These are phyloP conservation scores for Akanthomyces lecanii DNA, from an alignment of 2,329 filamentous ascomycete species.

Conservation along the genomic window DNA sequence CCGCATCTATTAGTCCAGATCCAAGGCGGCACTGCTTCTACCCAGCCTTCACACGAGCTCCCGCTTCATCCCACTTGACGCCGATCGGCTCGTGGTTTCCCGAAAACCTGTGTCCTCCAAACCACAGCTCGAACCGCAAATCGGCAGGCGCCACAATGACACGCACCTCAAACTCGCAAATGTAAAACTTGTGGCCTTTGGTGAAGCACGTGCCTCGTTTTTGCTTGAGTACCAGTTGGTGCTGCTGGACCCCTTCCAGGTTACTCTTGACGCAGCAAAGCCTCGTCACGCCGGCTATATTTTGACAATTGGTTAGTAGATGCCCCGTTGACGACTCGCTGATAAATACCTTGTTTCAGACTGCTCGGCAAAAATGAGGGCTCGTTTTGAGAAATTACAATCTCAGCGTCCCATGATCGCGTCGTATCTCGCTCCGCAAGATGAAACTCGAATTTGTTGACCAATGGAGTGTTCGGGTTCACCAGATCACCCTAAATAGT, in stretches of 20 bases:
- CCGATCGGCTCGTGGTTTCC: conserved; percentile 36
- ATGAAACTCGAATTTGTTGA: conserved; percentile 32
- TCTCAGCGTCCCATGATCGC: conserved; percentile 34
- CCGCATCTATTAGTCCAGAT: too few species aligned
- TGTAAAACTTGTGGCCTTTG: conserved; percentile 34
- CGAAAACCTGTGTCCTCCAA: conserved; percentile 36
- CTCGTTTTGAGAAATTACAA: conserved; percentile 39
- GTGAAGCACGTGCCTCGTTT: conserved; percentile 32
- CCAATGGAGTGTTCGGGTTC: conserved; percentile 31
- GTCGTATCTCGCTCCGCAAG: conserved; percentile 31
- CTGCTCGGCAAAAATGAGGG: conserved; percentile 33
- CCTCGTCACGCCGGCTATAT: conserved; percentile 32
- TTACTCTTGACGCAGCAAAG: conserved; percentile 40
- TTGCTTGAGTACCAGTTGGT: conserved; percentile 35
- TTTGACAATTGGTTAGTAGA: background rate
- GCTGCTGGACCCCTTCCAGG: conserved; percentile 35
- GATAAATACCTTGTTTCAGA: conserved; percentile 33
- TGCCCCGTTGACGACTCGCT: background rate
- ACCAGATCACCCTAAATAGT: conserved; percentile 35
- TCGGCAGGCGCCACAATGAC: conserved; percentile 54
- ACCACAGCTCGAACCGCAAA: conserved; percentile 44
- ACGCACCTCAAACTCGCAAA: conserved; percentile 45
- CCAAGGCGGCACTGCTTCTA: background rate
- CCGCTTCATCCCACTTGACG: conserved; percentile 31
- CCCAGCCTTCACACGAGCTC: background rate